Percentiles rank a stretch among this genome's conserved stretches.
Evolutionary conservation across 2,329 filamentous ascomycete species (phyloP).

Genomic region (Pseudocercospora cruenta): DNA sequence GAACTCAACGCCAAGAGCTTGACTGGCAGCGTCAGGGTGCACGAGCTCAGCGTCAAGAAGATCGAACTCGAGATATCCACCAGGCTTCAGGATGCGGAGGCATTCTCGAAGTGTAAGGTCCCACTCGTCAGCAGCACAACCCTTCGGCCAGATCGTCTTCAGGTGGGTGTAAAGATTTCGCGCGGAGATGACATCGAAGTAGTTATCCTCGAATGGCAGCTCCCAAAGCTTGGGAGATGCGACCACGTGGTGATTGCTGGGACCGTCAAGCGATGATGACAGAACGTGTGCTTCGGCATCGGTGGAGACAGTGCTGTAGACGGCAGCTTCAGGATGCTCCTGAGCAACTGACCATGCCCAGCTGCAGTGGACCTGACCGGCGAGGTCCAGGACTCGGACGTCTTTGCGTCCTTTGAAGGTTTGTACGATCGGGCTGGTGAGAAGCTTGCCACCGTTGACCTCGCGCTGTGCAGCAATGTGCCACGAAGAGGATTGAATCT

Average conservation of each 20-base stretch:
- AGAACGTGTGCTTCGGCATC: constrained; percentile 45
- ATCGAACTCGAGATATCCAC: constrained; percentile 88
- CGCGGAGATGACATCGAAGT: constrained; percentile 91
- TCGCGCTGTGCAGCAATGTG: constrained; percentile 64
- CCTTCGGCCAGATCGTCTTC: constrained; percentile 65
- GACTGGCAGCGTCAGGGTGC: constrained; percentile 76
- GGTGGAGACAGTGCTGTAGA: constrained; percentile 72
- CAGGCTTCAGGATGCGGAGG: constrained; percentile 87
- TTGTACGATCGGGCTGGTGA: constrained; percentile 58
- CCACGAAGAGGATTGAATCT: constrained; percentile 66
- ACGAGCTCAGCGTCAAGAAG: constrained; percentile 89
- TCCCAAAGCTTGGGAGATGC: constrained; percentile 75
- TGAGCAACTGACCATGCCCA: constrained; percentile 95
- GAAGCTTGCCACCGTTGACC: constrained; percentile 63
- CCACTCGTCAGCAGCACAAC: constrained; percentile 71
- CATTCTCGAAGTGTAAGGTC: constrained; percentile 83
- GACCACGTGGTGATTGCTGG: constrained; percentile 83
- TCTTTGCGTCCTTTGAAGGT: constrained; percentile 45
- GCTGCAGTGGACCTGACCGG: constrained; percentile 80
- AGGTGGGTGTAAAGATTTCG: constrained; percentile 84
- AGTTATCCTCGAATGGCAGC: constrained; percentile 80
- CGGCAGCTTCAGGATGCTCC: constrained; percentile 80
- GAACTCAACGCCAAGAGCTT: constrained; percentile 88
- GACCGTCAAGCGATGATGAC: constrained; percentile 77
- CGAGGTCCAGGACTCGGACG: constrained; percentile 79